Evolutionary conservation across 441 rosid genomes (phyloP).

Genomic region (Erysimum cheiri): DNA sequence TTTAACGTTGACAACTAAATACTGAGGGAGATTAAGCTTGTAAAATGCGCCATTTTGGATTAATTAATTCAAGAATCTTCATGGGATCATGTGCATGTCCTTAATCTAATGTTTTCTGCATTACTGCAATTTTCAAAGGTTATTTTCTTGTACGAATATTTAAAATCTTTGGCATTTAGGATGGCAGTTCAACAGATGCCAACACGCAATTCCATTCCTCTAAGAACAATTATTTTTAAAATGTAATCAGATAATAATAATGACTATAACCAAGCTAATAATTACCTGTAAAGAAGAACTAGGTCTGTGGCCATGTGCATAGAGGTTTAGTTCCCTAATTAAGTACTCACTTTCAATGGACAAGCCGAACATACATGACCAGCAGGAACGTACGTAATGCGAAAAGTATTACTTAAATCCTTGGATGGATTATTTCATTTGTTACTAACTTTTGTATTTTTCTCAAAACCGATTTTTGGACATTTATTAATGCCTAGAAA

Average conservation of each 20-base stretch:
- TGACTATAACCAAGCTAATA: conserved; percentile 37
- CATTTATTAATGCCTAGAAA: not conserved
- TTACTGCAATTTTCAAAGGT: conserved; percentile 40
- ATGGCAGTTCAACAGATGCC: conserved; percentile 47
- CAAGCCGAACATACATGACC: conserved; percentile 19
- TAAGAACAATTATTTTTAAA: conserved; percentile 25
- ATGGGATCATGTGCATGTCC: conserved; percentile 69
- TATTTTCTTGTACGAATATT: not conserved
- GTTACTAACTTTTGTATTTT: not conserved
- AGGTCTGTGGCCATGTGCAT: conserved; percentile 60
- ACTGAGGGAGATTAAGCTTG: conserved; percentile 37
- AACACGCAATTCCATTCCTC: conserved; percentile 32
- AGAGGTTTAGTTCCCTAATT: conserved; percentile 44
- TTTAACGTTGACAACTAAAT: conserved; percentile 35
- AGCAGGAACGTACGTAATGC: conserved; percentile 12
- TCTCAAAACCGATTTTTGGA: not conserved
- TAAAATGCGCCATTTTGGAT: conserved; percentile 36
- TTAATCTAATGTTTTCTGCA: conserved; percentile 44
- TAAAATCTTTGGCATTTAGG: conserved; percentile 45
- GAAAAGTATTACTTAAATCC: conserved; percentile 8
- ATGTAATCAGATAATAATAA: not conserved
- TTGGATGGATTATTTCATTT: not conserved
- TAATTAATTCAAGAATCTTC: conserved; percentile 39
- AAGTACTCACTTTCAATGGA: conserved; percentile 33
- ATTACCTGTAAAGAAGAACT: conserved; percentile 42